Conservation (phyloP, 306 rosid genomes). For the Sicyos baderoa region DNA sequence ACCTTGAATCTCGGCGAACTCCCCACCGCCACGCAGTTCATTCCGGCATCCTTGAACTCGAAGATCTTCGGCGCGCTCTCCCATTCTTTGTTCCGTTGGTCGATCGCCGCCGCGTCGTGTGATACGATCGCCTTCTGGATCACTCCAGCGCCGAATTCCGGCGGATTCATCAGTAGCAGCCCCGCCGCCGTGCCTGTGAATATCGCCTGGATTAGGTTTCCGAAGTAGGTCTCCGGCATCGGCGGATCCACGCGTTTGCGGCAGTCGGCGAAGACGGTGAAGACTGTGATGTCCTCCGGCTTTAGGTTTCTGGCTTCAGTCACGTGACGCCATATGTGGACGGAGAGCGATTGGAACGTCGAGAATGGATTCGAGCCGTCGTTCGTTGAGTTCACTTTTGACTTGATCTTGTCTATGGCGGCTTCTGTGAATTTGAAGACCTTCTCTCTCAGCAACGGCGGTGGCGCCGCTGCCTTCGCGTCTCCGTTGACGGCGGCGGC, state of each 20-base stretch:
- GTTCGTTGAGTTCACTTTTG: conserved; percentile 36
- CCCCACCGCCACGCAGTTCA: conserved; percentile 85
- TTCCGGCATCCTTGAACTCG: conserved; percentile 87
- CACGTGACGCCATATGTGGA: conserved; percentile 87
- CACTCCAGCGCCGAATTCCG: conserved; percentile 51
- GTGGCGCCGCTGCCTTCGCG: conserved; percentile 19
- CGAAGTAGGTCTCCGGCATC: conserved; percentile 80
- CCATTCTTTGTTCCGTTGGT: conserved; percentile 75
- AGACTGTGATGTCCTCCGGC: conserved; percentile 82
- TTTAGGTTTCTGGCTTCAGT: conserved; percentile 61
- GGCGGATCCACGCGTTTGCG: conserved; percentile 74
- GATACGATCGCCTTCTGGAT: conserved; percentile 62
- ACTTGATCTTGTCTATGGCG: conserved; percentile 65
- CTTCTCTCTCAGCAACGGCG: conserved; percentile 46
- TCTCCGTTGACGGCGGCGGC: conserved; percentile 26
- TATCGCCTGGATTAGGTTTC: conserved; percentile 82
- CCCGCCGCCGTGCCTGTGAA: conserved; percentile 72
- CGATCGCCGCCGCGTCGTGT: conserved; percentile 47
- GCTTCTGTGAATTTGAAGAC: conserved; percentile 78
- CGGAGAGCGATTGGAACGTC: conserved; percentile 76
- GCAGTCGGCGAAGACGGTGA: conserved; percentile 87
- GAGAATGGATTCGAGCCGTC: conserved; percentile 77
- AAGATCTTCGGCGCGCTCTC: conserved; percentile 76
- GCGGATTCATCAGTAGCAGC: conserved; percentile 37
- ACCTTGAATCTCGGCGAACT: conserved; percentile 96